phyloP scores from a whole-genome alignment of 2,329 filamentous ascomycete genomes.

The Dothistroma pini region DNA sequence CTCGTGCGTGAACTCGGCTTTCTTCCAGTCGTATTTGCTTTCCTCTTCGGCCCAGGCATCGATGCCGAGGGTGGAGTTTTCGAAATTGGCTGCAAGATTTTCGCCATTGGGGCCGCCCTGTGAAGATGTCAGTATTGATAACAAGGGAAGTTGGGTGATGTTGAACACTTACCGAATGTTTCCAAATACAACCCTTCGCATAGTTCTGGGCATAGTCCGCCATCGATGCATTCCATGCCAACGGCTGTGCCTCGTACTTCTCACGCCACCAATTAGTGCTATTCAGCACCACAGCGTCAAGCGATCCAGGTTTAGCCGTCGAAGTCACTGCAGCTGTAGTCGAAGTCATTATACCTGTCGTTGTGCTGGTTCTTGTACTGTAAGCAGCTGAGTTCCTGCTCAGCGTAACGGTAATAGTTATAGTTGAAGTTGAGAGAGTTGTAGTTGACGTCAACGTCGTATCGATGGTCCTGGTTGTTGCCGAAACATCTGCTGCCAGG shows the following conservation, averaged over 20 bases:
- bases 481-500: slow-evolving; percentile 13
- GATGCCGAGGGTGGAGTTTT: slow-evolving; percentile 23
- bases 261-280: slow-evolving; percentile 33
- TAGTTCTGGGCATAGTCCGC: slow-evolving; percentile 30
- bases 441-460: slow-evolving; percentile 25
- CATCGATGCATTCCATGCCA: slow-evolving; percentile 30
- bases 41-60: slow-evolving; percentile 34
- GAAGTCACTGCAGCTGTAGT: slow-evolving; percentile 1
- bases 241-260: slow-evolving; percentile 21
- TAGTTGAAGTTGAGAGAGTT: slow-evolving; percentile 22
- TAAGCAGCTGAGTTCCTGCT: slow-evolving; percentile 3
- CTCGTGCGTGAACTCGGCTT: slow-evolving; percentile 26
- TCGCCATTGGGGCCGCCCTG: slow-evolving; percentile 33
- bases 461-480: background rate
- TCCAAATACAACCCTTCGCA: slow-evolving; percentile 30
- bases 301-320: background rate
- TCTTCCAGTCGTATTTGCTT: slow-evolving; percentile 27
- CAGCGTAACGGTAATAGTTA: slow-evolving; percentile 21
- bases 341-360: slow-evolving; percentile 5
- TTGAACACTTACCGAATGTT: slow-evolving; percentile 27
- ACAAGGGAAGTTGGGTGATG: background rate
- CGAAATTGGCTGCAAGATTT: slow-evolving; percentile 31
- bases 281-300: slow-evolving; percentile 28
- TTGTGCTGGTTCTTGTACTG: slow-evolving; percentile 11
- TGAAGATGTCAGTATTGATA: slow-evolving; percentile 2